Evolutionary conservation across 116 monocot genomes (phyloP).

Genomic region (Papilionanthe hybrid): DNA sequence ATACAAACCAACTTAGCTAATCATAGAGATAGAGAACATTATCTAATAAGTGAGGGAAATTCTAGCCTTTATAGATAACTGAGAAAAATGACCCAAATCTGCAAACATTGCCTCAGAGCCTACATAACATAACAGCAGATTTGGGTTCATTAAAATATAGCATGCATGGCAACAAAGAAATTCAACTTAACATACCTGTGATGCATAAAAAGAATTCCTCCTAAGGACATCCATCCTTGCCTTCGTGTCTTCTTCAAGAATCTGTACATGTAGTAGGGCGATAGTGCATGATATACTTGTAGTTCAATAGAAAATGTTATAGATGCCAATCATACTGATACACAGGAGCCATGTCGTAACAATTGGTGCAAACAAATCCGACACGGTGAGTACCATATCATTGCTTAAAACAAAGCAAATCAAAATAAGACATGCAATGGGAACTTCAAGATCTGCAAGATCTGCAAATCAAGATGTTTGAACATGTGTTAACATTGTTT

Average conservation of each 20-base stretch:
- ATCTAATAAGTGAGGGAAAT: neutral
- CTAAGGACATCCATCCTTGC: conserved; percentile 13
- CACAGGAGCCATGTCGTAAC: conserved; percentile 77
- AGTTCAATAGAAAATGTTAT: conserved; percentile 89
- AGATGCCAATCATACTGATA: conserved; percentile 82
- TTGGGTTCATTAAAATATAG: neutral
- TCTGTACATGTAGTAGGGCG: conserved; percentile 29
- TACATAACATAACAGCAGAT: conserved; percentile 17
- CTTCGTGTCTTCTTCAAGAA: conserved; percentile 12
- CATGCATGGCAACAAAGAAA: neutral
- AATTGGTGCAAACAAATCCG: conserved; percentile 67
- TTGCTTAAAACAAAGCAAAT: conserved; percentile 13
- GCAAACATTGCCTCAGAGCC: conserved; percentile 99
- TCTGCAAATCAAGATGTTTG: conserved; percentile 7
- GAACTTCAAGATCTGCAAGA: conserved; percentile 16
- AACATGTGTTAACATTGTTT: neutral
- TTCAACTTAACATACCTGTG: conserved; percentile 6
- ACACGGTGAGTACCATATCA: conserved; percentile 10
- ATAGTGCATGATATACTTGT: conserved; percentile 76
- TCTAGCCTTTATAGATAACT: conserved; percentile 70
- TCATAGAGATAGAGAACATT: neutral
- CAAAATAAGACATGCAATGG: conserved; percentile 9
- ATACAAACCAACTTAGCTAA: neutral
- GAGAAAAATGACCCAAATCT: conserved; percentile 95
- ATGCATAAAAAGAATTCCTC: conserved; percentile 18